Evolutionary conservation across 805 yeast genomes (phyloP).

Genomic region (Metschnikowia shivogae): DNA sequence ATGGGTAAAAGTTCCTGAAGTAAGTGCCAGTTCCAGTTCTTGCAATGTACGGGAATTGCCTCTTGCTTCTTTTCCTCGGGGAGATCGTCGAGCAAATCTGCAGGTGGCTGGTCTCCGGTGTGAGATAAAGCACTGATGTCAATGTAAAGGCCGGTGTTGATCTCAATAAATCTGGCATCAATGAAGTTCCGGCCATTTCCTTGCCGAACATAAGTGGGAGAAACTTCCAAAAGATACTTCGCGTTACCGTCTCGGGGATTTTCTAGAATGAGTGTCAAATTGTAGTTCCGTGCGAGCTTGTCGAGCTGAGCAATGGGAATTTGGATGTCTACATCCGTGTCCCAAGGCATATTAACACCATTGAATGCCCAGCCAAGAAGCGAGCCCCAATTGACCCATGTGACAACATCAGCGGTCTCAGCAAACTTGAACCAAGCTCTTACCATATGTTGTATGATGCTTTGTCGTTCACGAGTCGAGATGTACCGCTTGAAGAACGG

Average conservation of each 20-base stretch:
- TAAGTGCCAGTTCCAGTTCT: constrained; percentile 38
- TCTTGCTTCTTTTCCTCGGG: constrained; percentile 1
- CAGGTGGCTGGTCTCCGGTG: constrained; percentile 11
- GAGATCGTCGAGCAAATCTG: constrained; percentile 1
- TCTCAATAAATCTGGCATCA: constrained; percentile 21
- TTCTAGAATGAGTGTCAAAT: constrained; percentile 15
- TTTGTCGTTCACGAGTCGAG: constrained; percentile 33
- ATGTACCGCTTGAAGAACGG: constrained; percentile 37
- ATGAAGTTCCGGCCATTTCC: constrained; percentile 20
- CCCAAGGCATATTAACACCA: constrained; percentile 21
- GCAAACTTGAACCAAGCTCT: constrained; percentile 36
- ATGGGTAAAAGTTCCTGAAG: constrained; percentile 34
- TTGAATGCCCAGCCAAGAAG: constrained; percentile 20
- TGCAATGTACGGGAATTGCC: constrained; percentile 32
- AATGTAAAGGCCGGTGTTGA: constrained; percentile 37
- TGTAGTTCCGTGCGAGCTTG: constrained; percentile 12
- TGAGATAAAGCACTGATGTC: constrained; percentile 17
- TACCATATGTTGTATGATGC: constrained; percentile 35
- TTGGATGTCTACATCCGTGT: constrained; percentile 19
- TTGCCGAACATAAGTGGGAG: constrained; percentile 20
- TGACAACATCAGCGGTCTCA: constrained; percentile 25
- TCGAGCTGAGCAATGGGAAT: constrained; percentile 17
- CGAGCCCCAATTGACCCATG: constrained; percentile 30
- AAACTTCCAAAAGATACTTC: constrained; percentile 18
- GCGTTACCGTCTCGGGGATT: constrained; percentile 19